A percentile compares a stretch with the other conserved stretches of the same genome.
phyloP scores from a whole-genome alignment of 257 asterid genomes.

The Vinca minor region DNA sequence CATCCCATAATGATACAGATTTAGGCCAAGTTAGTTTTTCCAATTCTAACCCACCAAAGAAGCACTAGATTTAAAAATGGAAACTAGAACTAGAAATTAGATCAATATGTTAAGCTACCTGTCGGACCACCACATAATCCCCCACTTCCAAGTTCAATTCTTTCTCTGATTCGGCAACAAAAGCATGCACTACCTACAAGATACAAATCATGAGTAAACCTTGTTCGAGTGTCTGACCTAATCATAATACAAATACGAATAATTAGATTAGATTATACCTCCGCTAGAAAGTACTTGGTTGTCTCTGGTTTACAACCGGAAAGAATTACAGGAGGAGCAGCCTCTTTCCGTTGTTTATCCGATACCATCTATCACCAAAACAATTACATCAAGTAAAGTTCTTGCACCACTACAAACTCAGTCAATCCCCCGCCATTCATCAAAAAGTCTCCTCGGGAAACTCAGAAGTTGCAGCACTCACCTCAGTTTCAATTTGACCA shows the following conservation, averaged over 20 bases:
- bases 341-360: constrained; percentile 93
- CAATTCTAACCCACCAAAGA: not conserved
- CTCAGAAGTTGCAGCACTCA: constrained; percentile 24
- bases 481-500: constrained; percentile 90
- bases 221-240: not conserved
- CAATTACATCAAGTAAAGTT: constrained; percentile 1
- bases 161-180: constrained; percentile 69
- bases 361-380: constrained; percentile 59
- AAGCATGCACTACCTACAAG: constrained; percentile 65
- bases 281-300: constrained; percentile 83
- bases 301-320: constrained; percentile 48
- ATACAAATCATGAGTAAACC: not conserved
- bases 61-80: not conserved
- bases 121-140: constrained; percentile 77
- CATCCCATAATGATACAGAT: not conserved
- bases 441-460: constrained; percentile 3
- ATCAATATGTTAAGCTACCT: constrained; percentile 30
- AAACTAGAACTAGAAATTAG: not conserved
- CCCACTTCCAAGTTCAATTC: constrained; percentile 78
- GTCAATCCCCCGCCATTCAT: not conserved
- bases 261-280: constrained; percentile 38
- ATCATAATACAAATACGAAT: not conserved
- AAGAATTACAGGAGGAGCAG: constrained; percentile 78
- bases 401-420: not conserved
- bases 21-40: not conserved